Evolutionary conservation across 2,329 filamentous ascomycete genomes (phyloP), one percentile per base, ranked within the genome.

Genomic region (Arthrobotrys sphaeroides): DNA sequence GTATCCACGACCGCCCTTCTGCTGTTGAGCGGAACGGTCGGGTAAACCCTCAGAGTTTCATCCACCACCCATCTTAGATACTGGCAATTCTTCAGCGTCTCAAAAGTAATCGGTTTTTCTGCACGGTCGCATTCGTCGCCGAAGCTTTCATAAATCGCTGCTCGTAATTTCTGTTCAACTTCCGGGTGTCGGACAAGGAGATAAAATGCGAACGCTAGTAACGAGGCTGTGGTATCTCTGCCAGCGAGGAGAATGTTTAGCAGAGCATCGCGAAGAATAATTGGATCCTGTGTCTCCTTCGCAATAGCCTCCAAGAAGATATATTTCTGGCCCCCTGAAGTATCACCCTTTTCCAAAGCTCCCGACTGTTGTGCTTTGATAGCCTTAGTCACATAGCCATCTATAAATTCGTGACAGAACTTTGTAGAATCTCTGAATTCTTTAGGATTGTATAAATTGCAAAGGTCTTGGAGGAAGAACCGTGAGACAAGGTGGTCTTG

Each of bases 11-110:
- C 85, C 10, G 91, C 88, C 31, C 90, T 84, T 77, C 93, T 90
- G 60, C 92, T 87, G 83, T 95, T 95, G 84, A 91, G 91, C 0
- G 92, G 92, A 0, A 95, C 90, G 60, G 22, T 86, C 0, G 92
- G 92, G 82, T 94, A 93, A 9, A 94, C 83, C 12, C 92, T 89
- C 73, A 94, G 86, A 0, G 88, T 91, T 83, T 96, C 92, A 83
- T 92, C 90, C 79, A 96, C 86, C 57, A 91, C 84, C 79, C 90
- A 83, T 51, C 83, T 85, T 13, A 95, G 87, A 81, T 94, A 97
- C 79, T 91, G 90, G 93, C 97, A 96, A 78, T 86, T 86, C 85
- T 96, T 97, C 73, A 97, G 86, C 80, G 97, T 88, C 10, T 88
- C 86, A 82, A 96, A 97, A 0, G 90, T 93, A 0, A 90, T 82